These are phyloP conservation scores for Zygnema cylindricum DNA, from an alignment of 139 green algal species.

Conservation along the genomic window DNA sequence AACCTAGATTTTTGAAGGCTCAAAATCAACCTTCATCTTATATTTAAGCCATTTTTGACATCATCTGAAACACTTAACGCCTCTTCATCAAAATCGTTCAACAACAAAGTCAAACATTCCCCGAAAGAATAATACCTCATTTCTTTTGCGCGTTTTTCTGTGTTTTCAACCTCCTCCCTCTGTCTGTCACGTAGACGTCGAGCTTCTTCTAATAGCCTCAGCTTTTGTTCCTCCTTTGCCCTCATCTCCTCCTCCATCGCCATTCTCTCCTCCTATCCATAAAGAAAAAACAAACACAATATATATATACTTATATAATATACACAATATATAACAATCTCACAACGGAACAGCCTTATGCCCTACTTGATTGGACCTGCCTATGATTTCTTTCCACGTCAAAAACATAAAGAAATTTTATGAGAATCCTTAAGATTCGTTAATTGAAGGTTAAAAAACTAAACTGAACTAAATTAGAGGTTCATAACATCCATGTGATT, in stretches of 20 bases:
- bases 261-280: neutral
- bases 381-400: neutral
- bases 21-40: too few species aligned
- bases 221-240: neutral
- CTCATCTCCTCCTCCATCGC: neutral
- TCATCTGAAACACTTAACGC: too few species aligned
- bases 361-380: too few species aligned
- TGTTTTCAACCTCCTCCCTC: neutral
- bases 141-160: neutral
- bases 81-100: neutral
- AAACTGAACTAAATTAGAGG: too few species aligned
- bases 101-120: neutral
- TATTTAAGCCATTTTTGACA: too few species aligned
- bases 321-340: too few species aligned
- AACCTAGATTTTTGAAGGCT: too few species aligned
- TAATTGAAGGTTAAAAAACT: too few species aligned
- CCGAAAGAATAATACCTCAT: neutral
- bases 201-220: neutral
- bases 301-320: neutral
- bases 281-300: constrained; percentile 8
- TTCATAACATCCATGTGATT: too few species aligned
- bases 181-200: neutral
- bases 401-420: neutral
- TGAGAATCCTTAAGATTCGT: neutral
- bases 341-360: too few species aligned